Conservation (phyloP, 2,329 filamentous ascomycete species). For the Coleophoma eucalyptorum region DNA sequence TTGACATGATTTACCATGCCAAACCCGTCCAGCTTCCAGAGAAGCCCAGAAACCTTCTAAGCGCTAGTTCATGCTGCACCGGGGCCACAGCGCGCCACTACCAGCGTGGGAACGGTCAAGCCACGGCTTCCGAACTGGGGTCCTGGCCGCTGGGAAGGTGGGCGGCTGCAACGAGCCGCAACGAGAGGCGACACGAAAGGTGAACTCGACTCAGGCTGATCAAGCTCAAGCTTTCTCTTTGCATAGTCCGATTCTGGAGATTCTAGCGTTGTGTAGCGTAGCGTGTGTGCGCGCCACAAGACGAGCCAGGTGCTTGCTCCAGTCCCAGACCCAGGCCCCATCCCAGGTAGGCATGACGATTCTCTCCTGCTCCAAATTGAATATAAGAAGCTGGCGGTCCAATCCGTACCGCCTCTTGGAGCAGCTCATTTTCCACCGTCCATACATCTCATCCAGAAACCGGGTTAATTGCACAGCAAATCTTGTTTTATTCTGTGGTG, state of each 20-base stretch:
- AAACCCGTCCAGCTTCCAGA: too few species aligned
- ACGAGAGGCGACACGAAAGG: not conserved
- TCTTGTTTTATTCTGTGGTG: not conserved
- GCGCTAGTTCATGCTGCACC: not conserved
- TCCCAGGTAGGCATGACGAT: not conserved
- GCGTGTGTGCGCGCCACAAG: not conserved
- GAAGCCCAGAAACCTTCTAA: too few species aligned
- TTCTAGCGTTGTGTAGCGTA: not conserved
- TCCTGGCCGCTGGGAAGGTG: not conserved
- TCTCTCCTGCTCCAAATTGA: not conserved
- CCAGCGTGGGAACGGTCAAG: not conserved
- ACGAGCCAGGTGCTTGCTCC: not conserved
- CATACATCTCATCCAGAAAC: not conserved
- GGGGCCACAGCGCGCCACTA: not conserved
- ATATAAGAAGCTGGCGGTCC: conserved; percentile 1
- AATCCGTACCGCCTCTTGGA: not conserved
- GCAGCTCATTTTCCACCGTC: not conserved
- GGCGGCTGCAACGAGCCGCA: not conserved
- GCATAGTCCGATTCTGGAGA: not conserved
- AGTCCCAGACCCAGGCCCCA: not conserved
- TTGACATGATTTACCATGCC: too few species aligned
- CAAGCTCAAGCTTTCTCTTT: too few species aligned
- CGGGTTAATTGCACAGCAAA: not conserved
- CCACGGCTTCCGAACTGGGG: not conserved
- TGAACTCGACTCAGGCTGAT: not conserved